These are phyloP conservation scores for Breviolum minutum DNA, from an alignment of 73 alveolate species.

Conservation along the genomic window DNA sequence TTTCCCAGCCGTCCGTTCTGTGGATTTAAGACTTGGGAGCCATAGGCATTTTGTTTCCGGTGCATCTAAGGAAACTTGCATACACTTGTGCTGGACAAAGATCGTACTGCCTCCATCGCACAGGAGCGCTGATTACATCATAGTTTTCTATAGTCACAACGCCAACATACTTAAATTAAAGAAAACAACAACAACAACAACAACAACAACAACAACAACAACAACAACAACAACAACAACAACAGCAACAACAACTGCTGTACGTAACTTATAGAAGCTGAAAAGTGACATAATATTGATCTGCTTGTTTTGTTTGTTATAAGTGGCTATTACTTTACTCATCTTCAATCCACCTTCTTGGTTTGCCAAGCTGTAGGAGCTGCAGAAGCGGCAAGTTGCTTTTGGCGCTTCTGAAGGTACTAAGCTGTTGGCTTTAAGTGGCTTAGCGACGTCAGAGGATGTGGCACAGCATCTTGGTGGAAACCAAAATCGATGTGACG, in stretches of 20 bases:
- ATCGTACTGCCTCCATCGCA: constrained; percentile 64
- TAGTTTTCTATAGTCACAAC: too few relatives aligned
- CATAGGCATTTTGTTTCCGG: too few relatives aligned
- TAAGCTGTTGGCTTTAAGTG: constrained; percentile 70
- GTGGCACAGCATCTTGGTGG: constrained; percentile 74
- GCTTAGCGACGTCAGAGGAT: constrained; percentile 75
- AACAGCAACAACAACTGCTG: too few relatives aligned
- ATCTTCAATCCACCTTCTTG: neutral
- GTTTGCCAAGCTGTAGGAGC: neutral
- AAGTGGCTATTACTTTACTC: neutral
- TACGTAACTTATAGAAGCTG: too few relatives aligned
- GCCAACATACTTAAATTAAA: too few relatives aligned
- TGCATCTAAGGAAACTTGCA: constrained; percentile 22
- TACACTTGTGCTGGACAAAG: constrained; percentile 82
- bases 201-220: neutral
- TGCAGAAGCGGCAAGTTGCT: neutral
- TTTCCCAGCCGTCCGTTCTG: neutral
- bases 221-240: too few relatives aligned
- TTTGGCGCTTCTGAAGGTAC: neutral
- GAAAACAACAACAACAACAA: too few relatives aligned
- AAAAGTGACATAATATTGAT: neutral
- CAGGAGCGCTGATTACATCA: neutral
- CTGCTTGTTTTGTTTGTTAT: neutral
- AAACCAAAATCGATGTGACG: too few relatives aligned
- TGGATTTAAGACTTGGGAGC: too few relatives aligned